Percentiles rank a stretch among this genome's conserved stretches.
Evolutionary conservation across 2,329 filamentous ascomycete genomes (phyloP).

Genomic region (Ceratocystis eucalypticola): DNA sequence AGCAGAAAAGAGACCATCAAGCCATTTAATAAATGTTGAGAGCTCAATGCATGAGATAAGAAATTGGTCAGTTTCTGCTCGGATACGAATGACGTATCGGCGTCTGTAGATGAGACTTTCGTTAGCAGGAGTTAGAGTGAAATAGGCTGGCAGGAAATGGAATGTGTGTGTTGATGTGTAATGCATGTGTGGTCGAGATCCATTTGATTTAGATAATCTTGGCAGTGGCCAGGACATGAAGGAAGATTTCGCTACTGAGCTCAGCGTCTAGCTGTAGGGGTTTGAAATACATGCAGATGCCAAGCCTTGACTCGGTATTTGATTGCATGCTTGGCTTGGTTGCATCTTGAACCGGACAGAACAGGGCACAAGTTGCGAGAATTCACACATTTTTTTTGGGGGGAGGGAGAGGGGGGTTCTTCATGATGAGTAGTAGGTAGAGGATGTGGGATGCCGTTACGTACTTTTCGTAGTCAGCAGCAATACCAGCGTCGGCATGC

Average conservation of each 20-base stretch:
- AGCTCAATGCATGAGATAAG: slow-evolving; percentile 53
- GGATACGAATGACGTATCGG: slow-evolving; percentile 55
- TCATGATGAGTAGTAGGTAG: not conserved
- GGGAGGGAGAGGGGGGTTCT: too few species aligned
- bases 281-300: not conserved
- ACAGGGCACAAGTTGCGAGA: not conserved
- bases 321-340: slow-evolving; percentile 6
- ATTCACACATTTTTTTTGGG: too few species aligned
- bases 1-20: slow-evolving; percentile 56
- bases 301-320: not conserved
- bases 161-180: not conserved
- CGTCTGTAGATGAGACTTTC: slow-evolving; percentile 29
- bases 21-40: slow-evolving; percentile 53
- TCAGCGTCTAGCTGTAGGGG: slow-evolving; percentile 6
- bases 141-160: not conserved
- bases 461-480: slow-evolving; percentile 57
- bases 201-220: not conserved
- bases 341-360: not conserved
- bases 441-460: slow-evolving; percentile 23
- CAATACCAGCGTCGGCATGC: slow-evolving; percentile 62
- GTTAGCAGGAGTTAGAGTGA: not conserved
- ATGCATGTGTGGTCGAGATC: not conserved
- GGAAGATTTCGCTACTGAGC: not conserved
- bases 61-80: slow-evolving; percentile 61
- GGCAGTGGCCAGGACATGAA: not conserved